Base-by-base conservation (phyloP, 805 yeast species). In the Wickerhamomyces xylosicus region DNA sequence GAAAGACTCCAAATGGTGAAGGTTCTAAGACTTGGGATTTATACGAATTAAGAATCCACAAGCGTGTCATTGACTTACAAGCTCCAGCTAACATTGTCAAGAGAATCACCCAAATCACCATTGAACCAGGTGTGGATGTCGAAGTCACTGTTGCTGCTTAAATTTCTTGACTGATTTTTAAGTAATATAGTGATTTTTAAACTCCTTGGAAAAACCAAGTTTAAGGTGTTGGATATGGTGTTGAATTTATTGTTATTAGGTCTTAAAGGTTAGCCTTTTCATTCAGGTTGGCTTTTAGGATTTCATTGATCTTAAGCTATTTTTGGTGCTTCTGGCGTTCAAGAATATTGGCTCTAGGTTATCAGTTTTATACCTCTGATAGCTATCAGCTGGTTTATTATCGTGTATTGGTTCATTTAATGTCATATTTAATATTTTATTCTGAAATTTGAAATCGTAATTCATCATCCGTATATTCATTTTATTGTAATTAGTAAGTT, bases 1-100 rank as follows among this genome's bases (percentile, higher is more conserved):
- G 99, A 85, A 92, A 92, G 89, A 84, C 98, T 66, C 99, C 99
- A 65, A 94, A 94, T 72, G 99, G 99, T 92, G 97, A 92, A 79
- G 99, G 99, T 92, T 92, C 98, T 61, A 92, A 92, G 90, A 92
- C 99, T 63, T 92, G 97, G 97, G 99, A 92, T 69, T 76, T 94
- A 62, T 92, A 80, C 72, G 98, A 92, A 79, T 84, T 92, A 95
- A 90, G 97, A 84, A 87, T 92, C 79, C 98, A 92, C 95, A 92
- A 92, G 94, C 89, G 99, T 76, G 83, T 86, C 71, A 86, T 92
- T 64, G 96, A 89, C 76, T 79, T 92, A 70, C 90, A 85, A 73
- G 95, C 97, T 55, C 95, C 97, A 71, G 85, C 95, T 64, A 72
- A 76, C 52, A 69, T 79, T 56, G 95, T 90, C 71, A 87, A 84